A percentile compares a stretch with the other conserved stretches of the same genome.
Evolutionary conservation across 805 yeast genomes (phyloP).

Genomic region (Yamadazyma phyllophila): DNA sequence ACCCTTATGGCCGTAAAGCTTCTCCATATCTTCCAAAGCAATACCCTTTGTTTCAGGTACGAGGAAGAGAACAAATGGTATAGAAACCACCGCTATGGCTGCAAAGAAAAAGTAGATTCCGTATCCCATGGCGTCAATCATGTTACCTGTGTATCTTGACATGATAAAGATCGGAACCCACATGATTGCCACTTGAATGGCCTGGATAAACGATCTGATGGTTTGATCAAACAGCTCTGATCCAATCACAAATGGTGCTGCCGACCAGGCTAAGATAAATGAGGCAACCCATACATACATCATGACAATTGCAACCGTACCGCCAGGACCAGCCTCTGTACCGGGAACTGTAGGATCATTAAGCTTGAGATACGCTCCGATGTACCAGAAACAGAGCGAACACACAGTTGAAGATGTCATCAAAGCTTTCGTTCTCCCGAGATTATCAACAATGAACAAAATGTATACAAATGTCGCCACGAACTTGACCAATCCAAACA

Average conservation of each 20-base stretch:
- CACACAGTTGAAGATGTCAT: constrained; percentile 38
- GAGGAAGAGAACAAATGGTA: constrained; percentile 28
- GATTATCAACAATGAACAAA: constrained; percentile 44
- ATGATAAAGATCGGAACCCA: constrained; percentile 52
- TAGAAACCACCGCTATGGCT: constrained; percentile 23
- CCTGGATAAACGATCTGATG: constrained; percentile 40
- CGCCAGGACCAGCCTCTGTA: constrained; percentile 21
- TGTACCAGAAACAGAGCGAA: constrained; percentile 46
- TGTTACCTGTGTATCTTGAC: constrained; percentile 45
- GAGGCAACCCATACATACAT: constrained; percentile 46
- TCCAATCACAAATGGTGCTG: constrained; percentile 47
- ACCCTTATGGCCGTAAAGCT: constrained; percentile 24
- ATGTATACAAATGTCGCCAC: constrained; percentile 43
- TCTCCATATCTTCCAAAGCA: constrained; percentile 33
- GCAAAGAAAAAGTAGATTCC: constrained; percentile 46
- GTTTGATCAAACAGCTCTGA: constrained; percentile 45
- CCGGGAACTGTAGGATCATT: constrained; percentile 24
- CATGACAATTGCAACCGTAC: constrained; percentile 45
- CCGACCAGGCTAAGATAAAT: constrained; percentile 45
- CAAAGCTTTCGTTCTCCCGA: constrained; percentile 45
- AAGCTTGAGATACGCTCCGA: constrained; percentile 46
- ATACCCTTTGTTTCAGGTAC: constrained; percentile 41
- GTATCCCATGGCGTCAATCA: constrained; percentile 41
- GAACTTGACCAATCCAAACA: constrained; percentile 50
- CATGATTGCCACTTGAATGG: constrained; percentile 42